Base-by-base conservation (phyloP, 2,329 filamentous ascomycete genomes). In the Colletotrichum falcatum region DNA sequence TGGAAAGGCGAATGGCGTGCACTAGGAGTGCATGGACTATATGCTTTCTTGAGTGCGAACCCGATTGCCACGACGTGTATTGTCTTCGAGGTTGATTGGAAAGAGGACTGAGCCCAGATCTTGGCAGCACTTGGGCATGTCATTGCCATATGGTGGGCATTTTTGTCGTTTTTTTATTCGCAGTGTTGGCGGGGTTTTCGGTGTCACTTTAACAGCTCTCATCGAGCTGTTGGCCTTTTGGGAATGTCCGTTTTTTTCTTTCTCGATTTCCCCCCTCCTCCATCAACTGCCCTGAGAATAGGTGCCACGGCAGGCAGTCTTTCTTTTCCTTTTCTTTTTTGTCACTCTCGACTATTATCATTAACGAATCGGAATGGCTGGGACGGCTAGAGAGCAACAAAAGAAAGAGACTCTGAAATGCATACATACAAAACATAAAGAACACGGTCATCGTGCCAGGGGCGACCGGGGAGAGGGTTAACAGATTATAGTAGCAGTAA, bases 1-100 rank as follows among this genome's bases (percentile, higher is more conserved):
- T 61, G 70, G 72, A 37, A 71, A 71, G 11, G 28, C 66, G 16
- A 73, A 73, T 23, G 72, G 72, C 49, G 48, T 61, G 26, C 61
- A 73, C 58, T 66, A 54, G 55, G 39, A 5, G 35, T 56, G 18
- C 33, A 39, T 37, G 12, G 54, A 26, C 35, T n/a, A 39, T 9
- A 23, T 44, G 62, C 14, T 30, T 44, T 51, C 23, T 14, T 37
- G 35, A 56, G 33, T 56, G 35, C 6, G n/a, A 39, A 23, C 12
- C 12, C n/a, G 9, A 39, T 16, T 39, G 54, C 20, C n/a, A 18
- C 12, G n/a, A 11, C 20, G 20, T 39, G 33, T 18, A 2, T 26
- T 12, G 20, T 37, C 33, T 23, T 11, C 18, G 33, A 39, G 35
- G 18, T 9, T 33, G n/a, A 56, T 28, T 18, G 35, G 54, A 16